A percentile compares a stretch with the other conserved stretches of the same genome.
Evolutionary conservation across 2,329 filamentous ascomycete genomes (phyloP).

Genomic region (Coniochaeta ligniaria): DNA sequence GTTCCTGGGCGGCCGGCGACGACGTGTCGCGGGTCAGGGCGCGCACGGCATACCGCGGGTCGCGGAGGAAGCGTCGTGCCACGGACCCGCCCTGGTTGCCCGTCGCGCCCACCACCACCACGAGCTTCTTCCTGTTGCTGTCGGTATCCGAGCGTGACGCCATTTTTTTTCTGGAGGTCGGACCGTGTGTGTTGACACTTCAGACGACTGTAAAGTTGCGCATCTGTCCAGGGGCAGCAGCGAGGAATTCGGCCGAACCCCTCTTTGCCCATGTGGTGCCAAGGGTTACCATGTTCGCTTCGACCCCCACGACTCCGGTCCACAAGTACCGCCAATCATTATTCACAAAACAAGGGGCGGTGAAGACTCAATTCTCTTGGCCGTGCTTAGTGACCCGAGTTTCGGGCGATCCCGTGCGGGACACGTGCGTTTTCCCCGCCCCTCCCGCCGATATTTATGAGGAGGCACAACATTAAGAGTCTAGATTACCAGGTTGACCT

Average conservation of each 20-base stretch:
- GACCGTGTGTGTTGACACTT: background rate
- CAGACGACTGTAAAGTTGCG: background rate
- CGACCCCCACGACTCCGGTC: too few species aligned
- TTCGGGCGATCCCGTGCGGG: too few species aligned
- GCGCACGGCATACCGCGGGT: conserved; percentile 34
- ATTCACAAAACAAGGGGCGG: background rate
- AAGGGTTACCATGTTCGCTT: too few species aligned
- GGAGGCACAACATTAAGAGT: too few species aligned
- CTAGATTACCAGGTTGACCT: too few species aligned
- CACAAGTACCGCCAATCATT: too few species aligned
- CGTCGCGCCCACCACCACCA: conserved; percentile 39
- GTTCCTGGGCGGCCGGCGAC: conserved; percentile 29
- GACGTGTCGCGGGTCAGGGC: conserved; percentile 37
- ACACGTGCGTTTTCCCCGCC: too few species aligned
- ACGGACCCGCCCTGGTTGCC: conserved; percentile 47
- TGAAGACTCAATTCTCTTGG: background rate
- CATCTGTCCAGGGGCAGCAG: too few species aligned
- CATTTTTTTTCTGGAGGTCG: background rate
- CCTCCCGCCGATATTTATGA: too few species aligned
- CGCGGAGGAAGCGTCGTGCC: conserved; percentile 34
- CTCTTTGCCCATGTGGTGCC: too few species aligned
- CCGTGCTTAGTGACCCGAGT: too few species aligned
- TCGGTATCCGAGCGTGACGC: background rate
- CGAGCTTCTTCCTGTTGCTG: conserved; percentile 22
- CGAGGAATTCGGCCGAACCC: background rate